These are phyloP conservation scores for Neopestalotiopsis sp. DNA, from an alignment of 2,329 filamentous ascomycete genomes.

Conservation along the genomic window DNA sequence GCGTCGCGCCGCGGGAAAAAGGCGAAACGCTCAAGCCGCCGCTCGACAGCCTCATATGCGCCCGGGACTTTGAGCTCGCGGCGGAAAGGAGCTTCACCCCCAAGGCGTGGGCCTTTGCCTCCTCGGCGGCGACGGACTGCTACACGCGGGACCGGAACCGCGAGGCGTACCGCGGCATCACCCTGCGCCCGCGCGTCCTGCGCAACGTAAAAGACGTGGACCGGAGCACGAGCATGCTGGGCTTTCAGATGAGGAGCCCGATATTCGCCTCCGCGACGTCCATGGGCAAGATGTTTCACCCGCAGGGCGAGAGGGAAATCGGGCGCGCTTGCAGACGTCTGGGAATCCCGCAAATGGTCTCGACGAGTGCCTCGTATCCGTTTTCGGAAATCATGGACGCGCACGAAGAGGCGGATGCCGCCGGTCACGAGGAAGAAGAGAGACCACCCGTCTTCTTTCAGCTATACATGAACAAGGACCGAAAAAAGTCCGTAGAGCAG, in stretches of 20 bases:
- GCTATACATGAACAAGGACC: slow-evolving; percentile 23
- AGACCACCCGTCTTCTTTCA: slow-evolving; percentile 22
- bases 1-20: neutral
- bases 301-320: slow-evolving; percentile 21
- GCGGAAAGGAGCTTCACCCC: slow-evolving; percentile 18
- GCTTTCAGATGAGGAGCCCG: slow-evolving; percentile 18
- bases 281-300: slow-evolving; percentile 21
- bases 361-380: slow-evolving; percentile 20
- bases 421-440: neutral
- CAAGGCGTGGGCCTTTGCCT: slow-evolving; percentile 20
- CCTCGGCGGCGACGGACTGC: slow-evolving; percentile 18
- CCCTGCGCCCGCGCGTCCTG: slow-evolving; percentile 21
- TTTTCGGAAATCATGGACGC: slow-evolving; percentile 16
- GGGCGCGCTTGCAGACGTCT: slow-evolving; percentile 7
- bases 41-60: slow-evolving; percentile 20
- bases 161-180: slow-evolving; percentile 7
- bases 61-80: slow-evolving; percentile 23
- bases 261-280: slow-evolving; percentile 23
- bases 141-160: slow-evolving; percentile 16
- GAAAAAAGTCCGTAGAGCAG: slow-evolving; percentile 19
- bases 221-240: slow-evolving; percentile 19
- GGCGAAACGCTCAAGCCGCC: slow-evolving; percentile 15
- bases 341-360: slow-evolving; percentile 23
- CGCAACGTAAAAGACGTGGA: slow-evolving; percentile 13
- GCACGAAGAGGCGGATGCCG: neutral